These are phyloP conservation scores for Graphilbum sp. DNA, from an alignment of 2,329 filamentous ascomycete species.

Conservation along the genomic window DNA sequence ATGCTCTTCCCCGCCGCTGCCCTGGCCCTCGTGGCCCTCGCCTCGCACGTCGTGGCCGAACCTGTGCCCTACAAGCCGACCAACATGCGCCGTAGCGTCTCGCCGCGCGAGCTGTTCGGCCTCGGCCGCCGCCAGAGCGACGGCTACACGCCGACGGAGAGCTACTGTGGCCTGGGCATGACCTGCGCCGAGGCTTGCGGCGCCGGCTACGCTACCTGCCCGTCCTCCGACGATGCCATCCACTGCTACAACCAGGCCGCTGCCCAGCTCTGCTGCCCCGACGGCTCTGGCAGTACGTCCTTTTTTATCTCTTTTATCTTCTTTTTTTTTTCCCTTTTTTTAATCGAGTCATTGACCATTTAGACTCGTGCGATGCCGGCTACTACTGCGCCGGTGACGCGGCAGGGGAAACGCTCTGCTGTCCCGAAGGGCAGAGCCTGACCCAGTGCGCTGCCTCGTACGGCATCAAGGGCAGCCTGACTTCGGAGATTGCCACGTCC, in stretches of 20 bases:
- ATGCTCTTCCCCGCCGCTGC: constrained; percentile 28
- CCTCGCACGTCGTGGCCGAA: constrained; percentile 16
- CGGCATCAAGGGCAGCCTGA: constrained; percentile 30
- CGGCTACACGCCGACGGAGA: constrained; percentile 33
- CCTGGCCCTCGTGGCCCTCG: constrained; percentile 27
- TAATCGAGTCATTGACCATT: constrained; percentile 1
- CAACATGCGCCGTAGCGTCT: constrained; percentile 18
- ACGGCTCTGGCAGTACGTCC: constrained; percentile 38
- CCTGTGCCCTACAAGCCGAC: constrained; percentile 18
- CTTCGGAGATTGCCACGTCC: constrained; percentile 25
- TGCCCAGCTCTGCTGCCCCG: constrained; percentile 40
- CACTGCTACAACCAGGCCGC: constrained; percentile 41
- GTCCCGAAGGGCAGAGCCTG: constrained; percentile 37
- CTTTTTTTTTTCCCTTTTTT: not conserved
- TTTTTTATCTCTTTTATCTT: not conserved
- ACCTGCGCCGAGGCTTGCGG: constrained; percentile 42
- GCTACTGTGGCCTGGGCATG: constrained; percentile 28
- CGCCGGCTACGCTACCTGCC: constrained; percentile 29
- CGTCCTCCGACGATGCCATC: constrained; percentile 28
- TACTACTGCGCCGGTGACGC: constrained; percentile 43
- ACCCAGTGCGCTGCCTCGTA: constrained; percentile 35
- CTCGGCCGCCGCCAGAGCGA: constrained; percentile 25
- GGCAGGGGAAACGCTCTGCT: constrained; percentile 39
- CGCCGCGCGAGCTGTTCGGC: constrained; percentile 21
- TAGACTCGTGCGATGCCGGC: constrained; percentile 44